These are phyloP conservation scores for Madurella mycetomatis DNA, from an alignment of 2,329 filamentous ascomycete genomes.

Conservation along the genomic window DNA sequence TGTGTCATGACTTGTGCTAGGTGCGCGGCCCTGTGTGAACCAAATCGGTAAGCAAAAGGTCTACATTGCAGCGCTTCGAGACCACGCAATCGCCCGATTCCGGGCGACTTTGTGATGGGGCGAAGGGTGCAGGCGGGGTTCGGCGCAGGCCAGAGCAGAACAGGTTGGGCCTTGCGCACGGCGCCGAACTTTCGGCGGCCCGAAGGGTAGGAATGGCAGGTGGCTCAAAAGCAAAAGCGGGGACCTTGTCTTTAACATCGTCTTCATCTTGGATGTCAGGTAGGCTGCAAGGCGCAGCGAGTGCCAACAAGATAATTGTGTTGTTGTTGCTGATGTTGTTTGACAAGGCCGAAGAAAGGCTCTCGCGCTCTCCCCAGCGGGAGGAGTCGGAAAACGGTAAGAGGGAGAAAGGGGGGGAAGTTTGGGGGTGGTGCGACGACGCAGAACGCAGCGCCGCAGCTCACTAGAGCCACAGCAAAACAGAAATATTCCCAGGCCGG, in stretches of 20 bases:
- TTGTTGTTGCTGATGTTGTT: conserved; percentile 5
- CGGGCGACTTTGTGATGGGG: neutral
- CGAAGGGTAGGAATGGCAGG: neutral
- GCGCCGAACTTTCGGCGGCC: conserved; percentile 26
- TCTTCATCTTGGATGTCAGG: conserved; percentile 22
- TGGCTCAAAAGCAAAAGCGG: conserved; percentile 13
- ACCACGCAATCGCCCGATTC: conserved; percentile 8
- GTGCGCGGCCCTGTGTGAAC: conserved; percentile 48
- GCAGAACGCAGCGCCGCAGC: conserved; percentile 16
- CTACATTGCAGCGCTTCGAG: conserved; percentile 4
- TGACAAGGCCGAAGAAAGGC: conserved; percentile 1
- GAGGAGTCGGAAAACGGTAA: conserved; percentile 20
- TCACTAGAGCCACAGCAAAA: conserved; percentile 24
- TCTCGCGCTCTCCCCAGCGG: conserved; percentile 7
- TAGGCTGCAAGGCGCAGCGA: conserved; percentile 10
- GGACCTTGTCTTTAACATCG: conserved; percentile 28
- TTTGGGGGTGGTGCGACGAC: conserved; percentile 16
- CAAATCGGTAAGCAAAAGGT: conserved; percentile 29
- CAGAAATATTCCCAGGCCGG: conserved; percentile 17
- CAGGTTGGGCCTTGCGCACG: conserved; percentile 17
- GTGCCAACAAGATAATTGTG: conserved; percentile 3
- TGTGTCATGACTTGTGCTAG: conserved; percentile 57
- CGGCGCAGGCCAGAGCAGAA: conserved; percentile 5
- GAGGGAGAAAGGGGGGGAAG: conserved; percentile 4
- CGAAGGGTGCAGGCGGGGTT: conserved; percentile 23